Evolutionary conservation across 1,139 yeast species (phyloP).

Genomic region (Ogataea hybrid): DNA sequence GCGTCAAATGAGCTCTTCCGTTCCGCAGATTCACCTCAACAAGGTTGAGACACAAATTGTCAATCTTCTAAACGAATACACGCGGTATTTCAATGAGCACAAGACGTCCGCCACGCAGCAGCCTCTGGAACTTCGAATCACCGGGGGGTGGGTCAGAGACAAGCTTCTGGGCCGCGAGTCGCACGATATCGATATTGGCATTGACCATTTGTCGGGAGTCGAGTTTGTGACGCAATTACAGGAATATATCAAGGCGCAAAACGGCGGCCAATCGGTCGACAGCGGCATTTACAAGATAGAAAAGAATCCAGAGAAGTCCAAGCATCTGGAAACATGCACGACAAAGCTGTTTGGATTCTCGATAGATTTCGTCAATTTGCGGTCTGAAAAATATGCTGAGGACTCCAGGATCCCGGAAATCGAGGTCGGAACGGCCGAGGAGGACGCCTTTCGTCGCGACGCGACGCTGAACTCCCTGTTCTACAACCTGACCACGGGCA

Average conservation of each 20-base stretch:
- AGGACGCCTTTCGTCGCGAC: conserved; percentile 91
- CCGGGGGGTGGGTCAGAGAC: conserved; percentile 99
- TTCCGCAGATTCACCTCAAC: conserved; percentile 22
- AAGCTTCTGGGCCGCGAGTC: conserved; percentile 77
- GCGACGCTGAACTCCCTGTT: conserved; percentile 92
- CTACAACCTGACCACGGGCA: conserved; percentile 65
- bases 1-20: conserved; percentile 2
- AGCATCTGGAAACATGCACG: conserved; percentile 95
- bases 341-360: conserved; percentile 79
- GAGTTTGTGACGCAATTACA: conserved; percentile 72
- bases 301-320: conserved; percentile 90
- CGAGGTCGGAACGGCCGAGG: conserved; percentile 82
- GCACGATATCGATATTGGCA: conserved; percentile 89
- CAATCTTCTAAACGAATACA: conserved; percentile 27
- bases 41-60: conserved; percentile 28
- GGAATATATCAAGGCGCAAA: conserved; percentile 43
- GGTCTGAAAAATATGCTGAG: conserved; percentile 81
- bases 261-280: conserved; percentile 39
- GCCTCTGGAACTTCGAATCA: conserved; percentile 64
- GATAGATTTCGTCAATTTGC: conserved; percentile 86
- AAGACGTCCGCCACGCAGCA: conserved; percentile 11
- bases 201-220: conserved; percentile 81
- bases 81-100: conserved; percentile 25
- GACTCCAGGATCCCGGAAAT: conserved; percentile 78
- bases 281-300: conserved; percentile 73